A percentile compares a stretch with the other conserved stretches of the same genome.
Evolutionary conservation across 108 stramenopile species (phyloP).

Genomic region (Pseudonitzschia pungens): DNA sequence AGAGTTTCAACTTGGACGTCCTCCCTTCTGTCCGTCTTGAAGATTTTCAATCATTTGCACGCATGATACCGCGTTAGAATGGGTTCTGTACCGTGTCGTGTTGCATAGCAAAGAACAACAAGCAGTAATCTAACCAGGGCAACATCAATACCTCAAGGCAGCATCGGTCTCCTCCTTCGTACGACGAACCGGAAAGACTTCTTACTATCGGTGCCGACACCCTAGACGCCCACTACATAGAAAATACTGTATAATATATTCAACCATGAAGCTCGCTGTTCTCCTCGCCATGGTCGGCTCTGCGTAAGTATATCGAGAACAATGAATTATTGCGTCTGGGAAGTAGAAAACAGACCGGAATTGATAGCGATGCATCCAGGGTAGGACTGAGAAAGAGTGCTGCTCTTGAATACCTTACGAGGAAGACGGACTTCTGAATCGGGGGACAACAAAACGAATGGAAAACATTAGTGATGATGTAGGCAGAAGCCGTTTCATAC

Average conservation of each 20-base stretch:
- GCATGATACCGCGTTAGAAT: not conserved
- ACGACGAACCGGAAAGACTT: not conserved
- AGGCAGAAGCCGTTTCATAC: too few relatives aligned
- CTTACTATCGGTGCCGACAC: not conserved
- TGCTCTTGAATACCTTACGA: too few relatives aligned
- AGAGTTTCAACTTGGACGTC: conserved; percentile 10
- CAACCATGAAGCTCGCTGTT: conserved; percentile 51
- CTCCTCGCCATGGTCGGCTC: conserved; percentile 51
- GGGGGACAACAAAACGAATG: too few relatives aligned
- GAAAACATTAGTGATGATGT: too few relatives aligned
- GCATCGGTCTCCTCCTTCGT: not conserved
- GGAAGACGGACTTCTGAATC: too few relatives aligned
- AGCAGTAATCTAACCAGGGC: not conserved
- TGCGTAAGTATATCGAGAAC: conserved; percentile 37
- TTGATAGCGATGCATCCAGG: too few relatives aligned
- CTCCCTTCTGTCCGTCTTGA: conserved; percentile 8
- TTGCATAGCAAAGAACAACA: not conserved
- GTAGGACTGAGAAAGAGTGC: too few relatives aligned
- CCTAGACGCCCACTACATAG: conserved; percentile 1
- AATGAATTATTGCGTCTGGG: not conserved
- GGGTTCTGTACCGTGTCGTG: not conserved
- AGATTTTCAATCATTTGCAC: conserved; percentile 2
- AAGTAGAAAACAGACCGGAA: not conserved
- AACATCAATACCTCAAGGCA: not conserved
- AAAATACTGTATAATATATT: conserved; percentile 15